Evolutionary conservation across 208 protist species (phyloP).

Genomic region (Trypanosoma platydactyli): DNA sequence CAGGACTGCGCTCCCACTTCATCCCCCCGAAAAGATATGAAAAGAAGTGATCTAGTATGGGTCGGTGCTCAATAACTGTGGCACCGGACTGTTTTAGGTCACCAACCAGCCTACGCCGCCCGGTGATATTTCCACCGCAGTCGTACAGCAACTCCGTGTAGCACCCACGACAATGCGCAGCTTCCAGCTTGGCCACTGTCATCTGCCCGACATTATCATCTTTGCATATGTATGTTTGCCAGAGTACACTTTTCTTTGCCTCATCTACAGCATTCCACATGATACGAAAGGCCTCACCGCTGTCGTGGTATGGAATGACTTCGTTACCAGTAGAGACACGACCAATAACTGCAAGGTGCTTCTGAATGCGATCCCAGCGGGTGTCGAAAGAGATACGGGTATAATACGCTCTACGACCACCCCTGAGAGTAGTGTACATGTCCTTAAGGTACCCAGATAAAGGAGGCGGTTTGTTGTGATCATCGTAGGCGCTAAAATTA

Average conservation of each 20-base stretch:
- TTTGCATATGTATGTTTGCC: slow-evolving; percentile 95
- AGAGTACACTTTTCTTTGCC: slow-evolving; percentile 67
- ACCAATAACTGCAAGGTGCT: slow-evolving; percentile 61
- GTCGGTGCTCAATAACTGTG: slow-evolving; percentile 79
- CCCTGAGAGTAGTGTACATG: slow-evolving; percentile 4
- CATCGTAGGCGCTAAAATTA: not conserved
- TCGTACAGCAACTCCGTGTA: slow-evolving; percentile 88
- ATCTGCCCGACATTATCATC: slow-evolving; percentile 79
- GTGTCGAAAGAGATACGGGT: slow-evolving; percentile 59
- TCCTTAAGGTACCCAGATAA: not conserved
- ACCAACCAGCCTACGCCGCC: slow-evolving; percentile 66
- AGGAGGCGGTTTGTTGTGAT: not conserved
- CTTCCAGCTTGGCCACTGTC: slow-evolving; percentile 68
- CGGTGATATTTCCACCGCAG: slow-evolving; percentile 89
- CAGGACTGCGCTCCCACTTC: slow-evolving; percentile 78
- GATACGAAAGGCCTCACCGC: slow-evolving; percentile 65
- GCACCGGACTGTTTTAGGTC: slow-evolving; percentile 69
- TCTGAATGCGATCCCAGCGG: slow-evolving; percentile 73
- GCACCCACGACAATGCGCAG: slow-evolving; percentile 73
- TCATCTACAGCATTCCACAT: slow-evolving; percentile 91
- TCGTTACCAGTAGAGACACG: slow-evolving; percentile 60
- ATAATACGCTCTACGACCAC: slow-evolving; percentile 12
- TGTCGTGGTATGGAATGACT: slow-evolving; percentile 71
- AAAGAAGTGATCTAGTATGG: slow-evolving; percentile 74
- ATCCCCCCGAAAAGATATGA: slow-evolving; percentile 71